Evolutionary conservation across 2,329 filamentous ascomycete genomes (phyloP).

Genomic region (Fusarium domesticum): DNA sequence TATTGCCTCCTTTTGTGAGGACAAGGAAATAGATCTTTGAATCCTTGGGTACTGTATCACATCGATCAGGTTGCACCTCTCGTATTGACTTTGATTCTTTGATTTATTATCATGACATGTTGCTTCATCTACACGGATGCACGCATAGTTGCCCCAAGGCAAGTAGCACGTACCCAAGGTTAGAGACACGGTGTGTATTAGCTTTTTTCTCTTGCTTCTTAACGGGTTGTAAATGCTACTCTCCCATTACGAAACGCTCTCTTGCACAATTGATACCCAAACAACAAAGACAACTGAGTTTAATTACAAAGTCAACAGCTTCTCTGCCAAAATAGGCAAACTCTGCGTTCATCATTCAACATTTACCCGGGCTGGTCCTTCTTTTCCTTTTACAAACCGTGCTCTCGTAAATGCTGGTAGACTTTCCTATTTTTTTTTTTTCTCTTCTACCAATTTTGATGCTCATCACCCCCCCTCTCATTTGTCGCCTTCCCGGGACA

Average conservation of each 20-base stretch:
- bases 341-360: neutral
- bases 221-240: neutral
- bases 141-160: too few relatives aligned
- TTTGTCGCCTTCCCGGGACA: constrained; percentile 7
- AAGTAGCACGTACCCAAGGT: too few relatives aligned
- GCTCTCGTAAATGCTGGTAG: neutral
- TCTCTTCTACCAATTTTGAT: neutral
- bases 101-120: neutral
- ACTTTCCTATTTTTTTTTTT: neutral
- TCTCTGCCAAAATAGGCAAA: neutral
- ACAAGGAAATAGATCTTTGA: too few relatives aligned
- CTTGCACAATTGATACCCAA: too few relatives aligned
- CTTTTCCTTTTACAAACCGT: neutral
- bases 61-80: too few relatives aligned
- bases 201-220: neutral
- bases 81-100: too few relatives aligned
- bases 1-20: too few relatives aligned
- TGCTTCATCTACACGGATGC: neutral
- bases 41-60: too few relatives aligned
- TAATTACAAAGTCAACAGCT: neutral
- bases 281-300: too few relatives aligned
- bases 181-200: neutral
- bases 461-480: constrained; percentile 7
- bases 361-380: neutral
- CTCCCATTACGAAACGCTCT: too few relatives aligned